These are phyloP conservation scores for Penicillium decumbens DNA, from an alignment of 2,329 filamentous ascomycete genomes.

Conservation along the genomic window DNA sequence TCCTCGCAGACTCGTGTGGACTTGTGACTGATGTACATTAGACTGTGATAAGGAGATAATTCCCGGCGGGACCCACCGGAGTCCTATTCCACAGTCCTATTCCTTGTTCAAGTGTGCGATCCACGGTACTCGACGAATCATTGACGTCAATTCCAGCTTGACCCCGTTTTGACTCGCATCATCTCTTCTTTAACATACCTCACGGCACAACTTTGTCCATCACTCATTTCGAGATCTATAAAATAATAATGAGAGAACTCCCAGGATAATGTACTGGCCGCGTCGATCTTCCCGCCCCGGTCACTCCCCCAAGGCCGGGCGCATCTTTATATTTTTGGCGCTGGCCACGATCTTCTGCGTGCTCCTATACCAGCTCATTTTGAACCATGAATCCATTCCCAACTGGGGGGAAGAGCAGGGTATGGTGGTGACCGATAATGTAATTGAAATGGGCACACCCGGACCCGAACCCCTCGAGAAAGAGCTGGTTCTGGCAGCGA, in stretches of 20 bases:
- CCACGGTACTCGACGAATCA: background rate
- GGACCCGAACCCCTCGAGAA: background rate
- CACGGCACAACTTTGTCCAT: background rate
- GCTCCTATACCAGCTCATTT: constrained; percentile 19
- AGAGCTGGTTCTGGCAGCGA: constrained; percentile 23
- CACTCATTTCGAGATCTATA: background rate
- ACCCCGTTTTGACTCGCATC: background rate
- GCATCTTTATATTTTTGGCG: constrained; percentile 15
- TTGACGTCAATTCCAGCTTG: background rate
- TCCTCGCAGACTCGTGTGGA: background rate
- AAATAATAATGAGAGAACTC: background rate
- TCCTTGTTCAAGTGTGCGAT: background rate
- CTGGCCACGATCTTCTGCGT: constrained; percentile 14
- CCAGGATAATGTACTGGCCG: constrained; percentile 3
- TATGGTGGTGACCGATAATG: background rate
- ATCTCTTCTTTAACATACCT: too few relatives aligned
- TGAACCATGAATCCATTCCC: constrained; percentile 11
- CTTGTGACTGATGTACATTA: background rate
- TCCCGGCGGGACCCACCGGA: too few relatives aligned
- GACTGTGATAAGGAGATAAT: too few relatives aligned
- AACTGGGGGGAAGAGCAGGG: constrained; percentile 2
- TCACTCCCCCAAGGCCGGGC: constrained; percentile 2
- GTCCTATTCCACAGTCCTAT: too few relatives aligned
- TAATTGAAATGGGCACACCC: background rate
- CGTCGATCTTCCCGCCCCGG: constrained; percentile 2